Conservation (phyloP, 495 filamentous ascomycete species). For the Trichoderma reesei region DNA sequence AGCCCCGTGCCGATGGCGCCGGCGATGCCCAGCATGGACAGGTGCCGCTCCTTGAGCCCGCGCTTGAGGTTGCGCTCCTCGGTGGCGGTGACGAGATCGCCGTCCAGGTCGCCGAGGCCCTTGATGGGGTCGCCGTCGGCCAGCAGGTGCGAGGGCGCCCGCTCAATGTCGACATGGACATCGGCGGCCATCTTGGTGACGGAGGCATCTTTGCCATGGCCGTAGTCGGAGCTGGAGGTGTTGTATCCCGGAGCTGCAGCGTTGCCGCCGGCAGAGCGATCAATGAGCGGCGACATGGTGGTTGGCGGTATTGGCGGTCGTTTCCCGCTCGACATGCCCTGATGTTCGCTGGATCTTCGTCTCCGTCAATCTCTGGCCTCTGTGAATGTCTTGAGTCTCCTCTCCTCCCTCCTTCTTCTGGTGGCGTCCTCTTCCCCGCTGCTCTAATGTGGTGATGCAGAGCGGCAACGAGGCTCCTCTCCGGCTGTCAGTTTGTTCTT, state of each 20-base stretch:
- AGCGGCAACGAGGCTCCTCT: background rate
- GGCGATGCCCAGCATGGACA: constrained; percentile 39
- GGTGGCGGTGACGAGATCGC: constrained; percentile 21
- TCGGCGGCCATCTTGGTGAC: background rate
- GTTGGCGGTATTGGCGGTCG: background rate
- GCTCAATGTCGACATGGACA: background rate
- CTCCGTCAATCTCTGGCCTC: too few relatives aligned
- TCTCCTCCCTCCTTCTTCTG: background rate
- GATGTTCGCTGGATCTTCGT: too few relatives aligned
- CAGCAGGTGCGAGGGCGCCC: background rate
- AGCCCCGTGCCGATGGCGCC: constrained; percentile 47
- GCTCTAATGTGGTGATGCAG: background rate
- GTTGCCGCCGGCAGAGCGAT: background rate
- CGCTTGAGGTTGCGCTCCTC: constrained; percentile 31
- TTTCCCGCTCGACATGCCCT: background rate
- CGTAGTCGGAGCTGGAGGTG: background rate
- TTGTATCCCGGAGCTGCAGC: background rate
- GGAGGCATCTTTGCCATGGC: background rate
- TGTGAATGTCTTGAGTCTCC: background rate
- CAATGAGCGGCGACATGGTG: constrained; percentile 3
- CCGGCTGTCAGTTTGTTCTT: too few relatives aligned
- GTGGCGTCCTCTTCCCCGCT: background rate
- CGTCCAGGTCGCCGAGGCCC: constrained; percentile 13
- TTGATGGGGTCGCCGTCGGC: background rate
- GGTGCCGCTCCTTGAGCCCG: constrained; percentile 34